Evolutionary conservation across 306 rosid species (phyloP).

Genomic region (Echinosophora koreensis): DNA sequence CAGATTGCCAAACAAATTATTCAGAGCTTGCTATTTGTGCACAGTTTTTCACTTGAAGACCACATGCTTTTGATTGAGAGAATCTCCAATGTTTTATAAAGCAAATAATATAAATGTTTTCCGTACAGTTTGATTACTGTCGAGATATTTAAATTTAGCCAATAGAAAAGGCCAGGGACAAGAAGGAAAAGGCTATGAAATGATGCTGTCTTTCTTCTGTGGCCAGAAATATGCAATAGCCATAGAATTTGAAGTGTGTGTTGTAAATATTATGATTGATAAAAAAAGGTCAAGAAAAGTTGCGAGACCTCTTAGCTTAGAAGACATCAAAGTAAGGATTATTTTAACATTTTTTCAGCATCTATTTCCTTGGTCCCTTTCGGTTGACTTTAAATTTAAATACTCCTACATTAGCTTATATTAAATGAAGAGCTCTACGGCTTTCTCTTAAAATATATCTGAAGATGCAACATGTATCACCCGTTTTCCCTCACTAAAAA

Average conservation of each 20-base stretch:
- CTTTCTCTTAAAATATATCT: background rate
- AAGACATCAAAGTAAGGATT: slow-evolving; percentile 47
- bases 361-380: slow-evolving; percentile 40
- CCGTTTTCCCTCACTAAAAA: slow-evolving; percentile 7
- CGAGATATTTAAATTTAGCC: slow-evolving; percentile 43
- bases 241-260: slow-evolving; percentile 39
- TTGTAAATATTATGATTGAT: slow-evolving; percentile 49
- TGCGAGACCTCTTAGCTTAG: slow-evolving; percentile 52
- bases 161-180: slow-evolving; percentile 31
- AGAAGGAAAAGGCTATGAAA: slow-evolving; percentile 28
- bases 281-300: slow-evolving; percentile 39
- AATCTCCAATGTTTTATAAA: slow-evolving; percentile 25
- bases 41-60: background rate
- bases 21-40: slow-evolving; percentile 6
- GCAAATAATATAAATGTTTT: slow-evolving; percentile 16
- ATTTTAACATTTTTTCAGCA: slow-evolving; percentile 36
- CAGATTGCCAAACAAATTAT: slow-evolving; percentile 15
- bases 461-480: background rate
- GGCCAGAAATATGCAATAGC: slow-evolving; percentile 36
- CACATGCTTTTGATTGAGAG: slow-evolving; percentile 38
- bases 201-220: slow-evolving; percentile 40
- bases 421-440: background rate
- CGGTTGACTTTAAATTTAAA: slow-evolving; percentile 38
- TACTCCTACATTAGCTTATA: background rate
- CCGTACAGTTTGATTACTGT: background rate